These are phyloP conservation scores for Cystofilobasidium capitatum DNA, from an alignment of 768 basidiomycete species.

Conservation along the genomic window DNA sequence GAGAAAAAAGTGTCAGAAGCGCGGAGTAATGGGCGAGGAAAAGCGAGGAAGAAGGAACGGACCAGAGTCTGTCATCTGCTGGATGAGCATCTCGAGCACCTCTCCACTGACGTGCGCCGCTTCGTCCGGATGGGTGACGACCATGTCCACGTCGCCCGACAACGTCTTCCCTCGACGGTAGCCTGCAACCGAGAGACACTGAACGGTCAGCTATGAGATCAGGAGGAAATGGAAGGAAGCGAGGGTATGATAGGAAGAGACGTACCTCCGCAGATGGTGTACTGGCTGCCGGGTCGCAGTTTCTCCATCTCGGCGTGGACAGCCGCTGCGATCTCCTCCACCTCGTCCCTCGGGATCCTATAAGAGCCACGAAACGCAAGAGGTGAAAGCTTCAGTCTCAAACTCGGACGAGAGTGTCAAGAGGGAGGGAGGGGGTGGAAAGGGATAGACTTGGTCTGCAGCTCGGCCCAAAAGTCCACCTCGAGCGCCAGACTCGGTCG, in stretches of 20 bases:
- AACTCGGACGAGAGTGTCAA: background rate
- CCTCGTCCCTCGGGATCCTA: conserved; percentile 65
- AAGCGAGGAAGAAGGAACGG: too few species aligned
- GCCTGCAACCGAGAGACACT: conserved; percentile 40
- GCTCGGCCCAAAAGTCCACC: conserved; percentile 45
- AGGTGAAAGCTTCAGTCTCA: conserved; percentile 18
- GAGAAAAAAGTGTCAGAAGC: too few species aligned
- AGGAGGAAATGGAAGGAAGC: background rate
- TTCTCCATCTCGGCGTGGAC: conserved; percentile 58
- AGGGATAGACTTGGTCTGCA: conserved; percentile 45
- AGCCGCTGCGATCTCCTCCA: conserved; percentile 60
- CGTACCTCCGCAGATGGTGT: conserved; percentile 71
- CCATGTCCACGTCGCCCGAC: conserved; percentile 81
- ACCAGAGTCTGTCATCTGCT: conserved; percentile 53
- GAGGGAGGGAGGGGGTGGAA: background rate
- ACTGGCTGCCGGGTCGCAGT: conserved; percentile 58
- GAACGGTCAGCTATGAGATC: background rate
- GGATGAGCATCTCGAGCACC: conserved; percentile 44
- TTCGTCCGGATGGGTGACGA: conserved; percentile 58
- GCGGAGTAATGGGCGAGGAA: too few species aligned
- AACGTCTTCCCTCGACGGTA: conserved; percentile 73
- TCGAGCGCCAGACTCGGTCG: conserved; percentile 48
- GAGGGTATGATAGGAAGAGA: conserved; percentile 19
- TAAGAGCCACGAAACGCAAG: background rate
- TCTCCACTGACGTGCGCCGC: conserved; percentile 56